Evolutionary conservation across 2,329 filamentous ascomycete genomes (phyloP), one percentile per base, ranked within the genome.

Genomic region (Leptographium radiaticola): DNA sequence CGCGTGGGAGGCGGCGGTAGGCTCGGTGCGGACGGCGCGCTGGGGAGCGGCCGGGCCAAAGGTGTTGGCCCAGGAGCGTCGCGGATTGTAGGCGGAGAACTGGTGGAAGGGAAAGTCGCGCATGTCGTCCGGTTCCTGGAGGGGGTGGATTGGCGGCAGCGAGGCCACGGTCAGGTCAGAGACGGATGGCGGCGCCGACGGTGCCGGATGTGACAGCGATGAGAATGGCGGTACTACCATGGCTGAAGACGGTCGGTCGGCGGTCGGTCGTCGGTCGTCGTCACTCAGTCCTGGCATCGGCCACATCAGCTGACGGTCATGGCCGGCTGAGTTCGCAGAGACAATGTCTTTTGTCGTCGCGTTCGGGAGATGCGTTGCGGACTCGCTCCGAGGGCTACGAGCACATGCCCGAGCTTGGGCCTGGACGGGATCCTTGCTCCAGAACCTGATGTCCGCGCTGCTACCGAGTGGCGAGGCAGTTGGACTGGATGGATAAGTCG

Each of bases 371-470:
- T n/a, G n/a, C 39, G 39, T 10, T 16, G 18, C 43, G n/a, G 40
- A 43, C 40, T 43, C 15, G 9, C 16, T 20, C 40, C 15, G 40
- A 43, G 25, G 25, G 38, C 38, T n/a, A 40, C 38, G 15, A n/a
- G 15, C 38, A 40, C 38, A 40, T 6, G 38, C 25, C 25, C 34
- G 9, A 36, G 34, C 34, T 13, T 36, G 34, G 9, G 34, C 2
- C 34, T 13, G 34, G 9, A 6, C 34, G 8, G 9, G 34, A 36
- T 36, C 34, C 34, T 36, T 9, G 34, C 34, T 36, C 34, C 34
- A 36, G 43, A 31, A 45, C 5, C 38, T 46, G 56, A 34, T 54
- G 51, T 51, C 53, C 45, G 25, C 52, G 59, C 40, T 57, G 52
- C 38, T 38, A 6, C 18, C 25, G 31, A 31, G 30, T 38, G 20